Percentiles rank a stretch among this genome's conserved stretches.
Evolutionary conservation across 768 basidiomycete species (phyloP).

Genomic region (Boletus rex-veris): DNA sequence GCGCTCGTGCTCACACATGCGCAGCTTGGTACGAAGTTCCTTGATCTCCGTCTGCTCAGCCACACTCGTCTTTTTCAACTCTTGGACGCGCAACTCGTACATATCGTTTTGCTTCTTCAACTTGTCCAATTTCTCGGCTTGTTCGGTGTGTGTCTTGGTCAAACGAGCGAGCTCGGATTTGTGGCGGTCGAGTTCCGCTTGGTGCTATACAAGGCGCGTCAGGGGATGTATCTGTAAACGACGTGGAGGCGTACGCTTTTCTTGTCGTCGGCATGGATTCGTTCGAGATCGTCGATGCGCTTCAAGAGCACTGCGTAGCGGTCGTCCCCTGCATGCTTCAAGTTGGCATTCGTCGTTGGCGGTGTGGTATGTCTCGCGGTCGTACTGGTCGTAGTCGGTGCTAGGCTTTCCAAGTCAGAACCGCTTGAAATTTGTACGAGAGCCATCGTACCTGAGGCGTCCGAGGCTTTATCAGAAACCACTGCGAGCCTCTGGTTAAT

Average conservation of each 20-base stretch:
- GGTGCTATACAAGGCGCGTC: slow-evolving; percentile 43
- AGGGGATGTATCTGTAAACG: neutral
- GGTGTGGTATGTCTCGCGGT: slow-evolving; percentile 23
- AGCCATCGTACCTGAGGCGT: slow-evolving; percentile 38
- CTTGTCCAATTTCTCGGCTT: slow-evolving; percentile 53
- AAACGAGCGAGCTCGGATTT: slow-evolving; percentile 52
- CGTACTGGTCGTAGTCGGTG: slow-evolving; percentile 32
- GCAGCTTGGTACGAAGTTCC: slow-evolving; percentile 56
- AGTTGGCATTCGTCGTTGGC: slow-evolving; percentile 1
- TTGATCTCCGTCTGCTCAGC: slow-evolving; percentile 61
- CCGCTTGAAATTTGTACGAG: neutral
- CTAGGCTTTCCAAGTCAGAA: slow-evolving; percentile 21
- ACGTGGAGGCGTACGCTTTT: slow-evolving; percentile 44
- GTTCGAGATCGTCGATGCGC: slow-evolving; percentile 63
- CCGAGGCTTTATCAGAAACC: slow-evolving; percentile 34
- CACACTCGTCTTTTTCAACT: slow-evolving; percentile 48
- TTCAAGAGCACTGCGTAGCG: slow-evolving; percentile 54
- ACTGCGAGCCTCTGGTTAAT: slow-evolving; percentile 1
- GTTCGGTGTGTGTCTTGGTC: slow-evolving; percentile 48
- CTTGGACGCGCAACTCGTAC: slow-evolving; percentile 58
- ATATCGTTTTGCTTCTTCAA: slow-evolving; percentile 58
- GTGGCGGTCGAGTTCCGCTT: slow-evolving; percentile 54
- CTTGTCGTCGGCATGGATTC: slow-evolving; percentile 62
- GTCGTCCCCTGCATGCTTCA: slow-evolving; percentile 33
- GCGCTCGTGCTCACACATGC: slow-evolving; percentile 55